Base-by-base conservation (phyloP, 768 basidiomycete species). In the Termitomyces sp. region DNA sequence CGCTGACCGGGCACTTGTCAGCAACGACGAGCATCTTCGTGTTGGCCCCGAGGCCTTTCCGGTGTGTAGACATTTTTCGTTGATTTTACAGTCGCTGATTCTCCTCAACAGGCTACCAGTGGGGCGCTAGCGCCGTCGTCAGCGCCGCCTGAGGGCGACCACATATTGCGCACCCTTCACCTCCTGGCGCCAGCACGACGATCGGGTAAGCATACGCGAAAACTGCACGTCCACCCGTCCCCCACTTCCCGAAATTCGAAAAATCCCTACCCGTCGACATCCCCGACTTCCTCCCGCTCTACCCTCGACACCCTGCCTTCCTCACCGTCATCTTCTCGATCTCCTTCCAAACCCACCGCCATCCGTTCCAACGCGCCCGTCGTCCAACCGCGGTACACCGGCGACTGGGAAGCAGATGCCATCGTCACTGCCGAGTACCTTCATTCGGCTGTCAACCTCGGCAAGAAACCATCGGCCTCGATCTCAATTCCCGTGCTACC, bases 321-420 rank as follows among this genome's bases (percentile, higher is more conserved):
- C 7, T 39, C 40, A 2, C 32, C 13, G 3, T 1, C 32, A 18
- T 44, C 48, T 22, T 32, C 49, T 15, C 38, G 13, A 16, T 36
- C 32, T 8, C 11, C 36, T 28, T 8, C 57, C 12, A 38, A 36
- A 32, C 33, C 48, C 15, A 22, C 36, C 15, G 9, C 32, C 4
- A 33, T 36, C n/a, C 44, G 38, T 6, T 22, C 40, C 1, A 22
- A 24, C 28, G 24, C 22, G 7, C 38, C 24, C 22, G 20, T 28
- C 22, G 12, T 40, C 36, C 39, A 18, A 15, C 7, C 38, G 2
- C 64, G 33, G 15, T 66, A 56, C 44, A 66, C 65, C 16, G 62
- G 65, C 7, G 55, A 66, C 42, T 66, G 65, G 62, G 65, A 49
- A 18, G 57, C 53, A 0, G 65, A 66, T 33, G 62, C 59, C 16